phyloP scores from a whole-genome alignment of 495 filamentous ascomycete genomes.

The Coniosporium apollinis region DNA sequence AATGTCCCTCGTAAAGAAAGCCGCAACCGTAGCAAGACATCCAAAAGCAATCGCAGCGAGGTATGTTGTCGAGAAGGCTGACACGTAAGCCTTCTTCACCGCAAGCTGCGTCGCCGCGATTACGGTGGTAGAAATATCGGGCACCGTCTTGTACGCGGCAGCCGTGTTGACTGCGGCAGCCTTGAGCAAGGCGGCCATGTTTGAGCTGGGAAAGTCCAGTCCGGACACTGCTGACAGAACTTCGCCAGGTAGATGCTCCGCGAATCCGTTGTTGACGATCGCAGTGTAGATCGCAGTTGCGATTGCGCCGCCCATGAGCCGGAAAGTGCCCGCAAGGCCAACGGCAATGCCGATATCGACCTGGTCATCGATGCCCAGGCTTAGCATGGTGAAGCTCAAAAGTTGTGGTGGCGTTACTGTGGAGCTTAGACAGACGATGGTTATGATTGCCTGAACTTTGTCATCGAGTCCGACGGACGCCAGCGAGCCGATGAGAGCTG shows the following conservation, averaged over 20 bases:
- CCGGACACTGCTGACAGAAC: conserved; percentile 1
- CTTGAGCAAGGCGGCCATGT: too few relatives aligned
- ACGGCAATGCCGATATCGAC: conserved; percentile 15
- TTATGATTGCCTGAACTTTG: conserved; percentile 9
- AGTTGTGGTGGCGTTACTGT: conserved; percentile 8
- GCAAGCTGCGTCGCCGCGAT: conserved; percentile 7
- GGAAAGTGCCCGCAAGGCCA: conserved; percentile 14
- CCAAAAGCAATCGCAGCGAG: conserved; percentile 11
- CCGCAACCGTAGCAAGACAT: conserved; percentile 7
- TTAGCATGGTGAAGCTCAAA: conserved; percentile 13
- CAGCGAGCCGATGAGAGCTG: conserved; percentile 11
- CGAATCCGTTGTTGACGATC: conserved; percentile 11
- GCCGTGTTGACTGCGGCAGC: conserved; percentile 11
- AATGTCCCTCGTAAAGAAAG: conserved; percentile 9
- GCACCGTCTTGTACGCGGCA: conserved; percentile 7
- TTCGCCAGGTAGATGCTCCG: conserved; percentile 2
- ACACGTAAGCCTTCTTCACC: conserved; percentile 9
- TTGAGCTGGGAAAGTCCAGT: too few relatives aligned
- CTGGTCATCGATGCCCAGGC: conserved; percentile 10
- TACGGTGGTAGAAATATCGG: conserved; percentile 3
- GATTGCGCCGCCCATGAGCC: conserved; percentile 10
- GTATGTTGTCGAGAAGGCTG: conserved; percentile 7
- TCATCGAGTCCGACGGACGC: conserved; percentile 9
- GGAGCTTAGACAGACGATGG: conserved; percentile 7
- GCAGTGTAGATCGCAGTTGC: conserved; percentile 11